Conservation (phyloP, 148 eudicot genomes). For the Amaranthus hypochondriacus region DNA sequence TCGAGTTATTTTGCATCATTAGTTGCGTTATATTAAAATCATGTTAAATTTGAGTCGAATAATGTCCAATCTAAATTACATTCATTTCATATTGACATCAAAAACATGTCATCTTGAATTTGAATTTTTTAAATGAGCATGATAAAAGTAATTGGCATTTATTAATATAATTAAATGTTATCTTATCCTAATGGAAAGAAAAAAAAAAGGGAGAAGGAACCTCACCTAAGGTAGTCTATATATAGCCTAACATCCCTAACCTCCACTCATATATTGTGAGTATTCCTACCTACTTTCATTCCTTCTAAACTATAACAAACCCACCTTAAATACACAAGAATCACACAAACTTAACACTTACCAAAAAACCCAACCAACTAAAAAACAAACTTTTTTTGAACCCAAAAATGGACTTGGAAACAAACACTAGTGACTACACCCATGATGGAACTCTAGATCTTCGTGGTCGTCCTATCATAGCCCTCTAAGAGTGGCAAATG, state of each 20-base stretch:
- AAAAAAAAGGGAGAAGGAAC: no score
- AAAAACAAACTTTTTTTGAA: not conserved
- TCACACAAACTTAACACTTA: not conserved
- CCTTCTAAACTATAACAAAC: not conserved
- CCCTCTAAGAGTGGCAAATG: constrained; percentile 81
- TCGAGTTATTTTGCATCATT: no score
- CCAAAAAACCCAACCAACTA: not conserved
- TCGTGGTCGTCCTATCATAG: constrained; percentile 60
- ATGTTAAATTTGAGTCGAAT: no score
- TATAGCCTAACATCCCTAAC: not conserved
- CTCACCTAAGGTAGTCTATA: no score
- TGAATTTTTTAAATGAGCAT: no score
- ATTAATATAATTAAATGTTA: no score
- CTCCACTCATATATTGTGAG: not conserved
- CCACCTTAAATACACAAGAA: not conserved
- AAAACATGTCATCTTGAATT: no score
- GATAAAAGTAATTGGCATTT: no score
- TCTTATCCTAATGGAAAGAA: no score
- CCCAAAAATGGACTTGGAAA: constrained; percentile 20
- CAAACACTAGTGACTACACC: constrained; percentile 39
- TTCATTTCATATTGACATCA: no score
- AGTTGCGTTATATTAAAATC: no score
- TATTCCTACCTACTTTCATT: not conserved
- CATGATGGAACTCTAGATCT: constrained; percentile 80
- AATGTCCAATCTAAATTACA: no score